Evolutionary conservation across 495 filamentous ascomycete genomes (phyloP).

Genomic region (Tuber calosporum): DNA sequence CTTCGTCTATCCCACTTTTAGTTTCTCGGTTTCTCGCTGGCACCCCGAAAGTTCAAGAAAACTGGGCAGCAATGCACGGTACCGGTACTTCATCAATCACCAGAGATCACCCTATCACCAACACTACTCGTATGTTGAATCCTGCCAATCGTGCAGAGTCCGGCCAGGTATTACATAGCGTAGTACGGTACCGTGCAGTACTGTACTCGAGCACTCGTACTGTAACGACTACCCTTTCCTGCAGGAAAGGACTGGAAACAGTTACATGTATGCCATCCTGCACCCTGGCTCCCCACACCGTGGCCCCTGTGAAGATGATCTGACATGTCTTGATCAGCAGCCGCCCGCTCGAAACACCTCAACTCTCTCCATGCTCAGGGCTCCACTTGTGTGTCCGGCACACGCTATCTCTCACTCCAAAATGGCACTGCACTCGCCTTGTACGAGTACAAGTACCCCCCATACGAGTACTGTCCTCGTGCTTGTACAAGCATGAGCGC

Average conservation of each 20-base stretch:
- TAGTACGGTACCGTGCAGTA: no score
- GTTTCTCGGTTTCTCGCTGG: background rate
- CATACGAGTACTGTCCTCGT: no score
- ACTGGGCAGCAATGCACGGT: background rate
- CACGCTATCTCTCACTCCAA: background rate
- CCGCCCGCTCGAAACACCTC: background rate
- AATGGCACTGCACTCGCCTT: no score
- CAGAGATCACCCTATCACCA: background rate
- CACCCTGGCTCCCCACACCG: background rate
- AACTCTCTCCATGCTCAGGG: no score
- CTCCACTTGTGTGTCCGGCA: background rate
- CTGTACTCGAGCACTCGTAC: no score
- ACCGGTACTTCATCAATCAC: background rate
- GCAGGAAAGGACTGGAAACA: background rate
- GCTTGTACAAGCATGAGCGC: no score
- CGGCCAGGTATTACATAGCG: background rate
- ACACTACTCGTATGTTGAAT: background rate
- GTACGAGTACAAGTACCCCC: background rate
- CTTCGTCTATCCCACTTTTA: background rate
- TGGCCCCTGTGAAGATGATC: background rate
- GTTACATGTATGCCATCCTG: background rate
- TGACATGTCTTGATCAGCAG: background rate
- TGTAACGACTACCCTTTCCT: background rate
- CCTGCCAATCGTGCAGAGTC: background rate
- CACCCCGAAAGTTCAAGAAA: background rate